Conservation (phyloP, 192 early-diverging fungal species). For the Entomortierella beljakovae region DNA sequence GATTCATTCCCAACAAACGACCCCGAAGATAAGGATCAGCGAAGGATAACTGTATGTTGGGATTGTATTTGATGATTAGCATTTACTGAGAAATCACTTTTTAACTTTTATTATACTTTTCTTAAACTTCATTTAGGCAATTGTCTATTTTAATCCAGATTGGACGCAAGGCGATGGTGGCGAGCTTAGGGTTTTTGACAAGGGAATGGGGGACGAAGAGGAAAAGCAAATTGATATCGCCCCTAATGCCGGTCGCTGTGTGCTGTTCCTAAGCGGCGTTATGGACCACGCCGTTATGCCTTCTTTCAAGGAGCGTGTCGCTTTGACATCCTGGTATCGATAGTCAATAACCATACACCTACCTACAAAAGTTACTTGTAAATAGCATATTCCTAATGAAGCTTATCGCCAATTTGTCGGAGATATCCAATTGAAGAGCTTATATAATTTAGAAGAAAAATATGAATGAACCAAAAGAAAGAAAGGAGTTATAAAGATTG, state of each 20-base stretch:
- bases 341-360: too few species aligned
- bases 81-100: background rate
- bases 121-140: slow-evolving; percentile 40
- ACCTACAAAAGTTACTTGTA: too few species aligned
- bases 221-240: slow-evolving; percentile 54
- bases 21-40: slow-evolving; percentile 59
- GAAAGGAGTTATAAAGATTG: too few species aligned
- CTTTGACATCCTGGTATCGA: slow-evolving; percentile 63
- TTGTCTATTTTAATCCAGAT: slow-evolving; percentile 67
- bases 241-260: slow-evolving; percentile 56
- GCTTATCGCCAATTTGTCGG: too few species aligned
- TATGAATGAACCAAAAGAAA: too few species aligned
- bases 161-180: slow-evolving; percentile 64
- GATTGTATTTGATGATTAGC: background rate
- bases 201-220: slow-evolving; percentile 45
- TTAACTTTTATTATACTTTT: background rate
- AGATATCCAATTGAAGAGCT: too few species aligned
- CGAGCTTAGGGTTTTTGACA: slow-evolving; percentile 65
- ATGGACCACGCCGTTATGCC: slow-evolving; percentile 65
- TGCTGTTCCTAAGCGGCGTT: slow-evolving; percentile 67
- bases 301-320: slow-evolving; percentile 58
- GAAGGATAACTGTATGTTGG: slow-evolving; percentile 61
- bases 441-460: too few species aligned
- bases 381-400: too few species aligned
- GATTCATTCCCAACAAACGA: slow-evolving; percentile 70